Evolutionary conservation across 345 rosid genomes (phyloP), one percentile per base, ranked within the genome.

Genomic region (Corchorus olitorius): DNA sequence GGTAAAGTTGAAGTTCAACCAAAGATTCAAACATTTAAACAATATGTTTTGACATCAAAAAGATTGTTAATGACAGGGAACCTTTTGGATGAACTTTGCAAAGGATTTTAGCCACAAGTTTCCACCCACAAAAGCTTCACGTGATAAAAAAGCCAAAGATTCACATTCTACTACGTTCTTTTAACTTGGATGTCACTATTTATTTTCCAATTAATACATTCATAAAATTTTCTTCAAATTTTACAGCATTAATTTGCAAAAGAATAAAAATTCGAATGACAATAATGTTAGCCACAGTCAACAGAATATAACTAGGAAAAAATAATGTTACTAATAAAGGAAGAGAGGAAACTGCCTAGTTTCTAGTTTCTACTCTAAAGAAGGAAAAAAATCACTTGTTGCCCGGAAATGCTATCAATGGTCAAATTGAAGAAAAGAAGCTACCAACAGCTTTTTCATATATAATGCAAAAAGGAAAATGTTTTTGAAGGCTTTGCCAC

Each of bases 71-170:
- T 52, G 0, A 70, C 34, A 70, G 52, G 50, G 60, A 70, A 52
- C 33, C 19, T 8, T 8, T 69, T 9, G 6, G 9, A 27, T 48
- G 16, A 12, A 33, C 50, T 59, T 34, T 69, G 33, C 27, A 13
- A 33, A 15, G 45, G 59, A 50, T 69, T 50, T 70, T 52, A 70
- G 61, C 61, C 73, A 70, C 61, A 68, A 68, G 46, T 70, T 9
- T 34, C 60, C 46, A 48, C 41, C 45, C 48, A 9, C 0, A 66
- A 48, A 70, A 35, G 73, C 34, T 34, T 27, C 73, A 52, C 15
- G 41, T 34, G 73, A 70, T 52, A 33, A 9, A 14, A 70, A 34
- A 70, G 73, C 46, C 73, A 68, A 70, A 52, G 73, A 70, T 70
- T 70, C 73, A 70, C 33, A 67, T 20, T 66, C 72, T 33, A 46